Conservation (phyloP, 2,329 filamentous ascomycete genomes). For the Colletotrichum sp. region DNA sequence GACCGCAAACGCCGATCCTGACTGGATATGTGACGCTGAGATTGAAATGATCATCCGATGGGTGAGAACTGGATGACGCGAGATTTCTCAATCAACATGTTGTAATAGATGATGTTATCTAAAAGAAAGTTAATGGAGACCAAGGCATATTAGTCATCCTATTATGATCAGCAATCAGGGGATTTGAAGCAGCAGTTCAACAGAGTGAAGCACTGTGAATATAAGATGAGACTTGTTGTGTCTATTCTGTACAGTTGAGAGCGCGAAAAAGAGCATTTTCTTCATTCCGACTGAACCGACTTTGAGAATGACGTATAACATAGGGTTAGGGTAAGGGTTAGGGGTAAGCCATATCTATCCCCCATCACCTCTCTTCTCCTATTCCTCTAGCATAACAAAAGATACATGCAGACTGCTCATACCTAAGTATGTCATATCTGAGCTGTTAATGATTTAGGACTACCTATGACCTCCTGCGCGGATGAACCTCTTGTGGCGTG, state of each 20-base stretch:
- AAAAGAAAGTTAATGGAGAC: fast-evolving
- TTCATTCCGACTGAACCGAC: fast-evolving
- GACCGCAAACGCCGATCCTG: fast-evolving
- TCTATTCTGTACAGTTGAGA: fast-evolving
- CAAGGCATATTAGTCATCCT: too few species aligned
- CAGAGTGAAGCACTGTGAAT: too few species aligned
- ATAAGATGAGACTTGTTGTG: fast-evolving
- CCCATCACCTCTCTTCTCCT: too few species aligned
- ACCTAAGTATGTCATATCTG: too few species aligned
- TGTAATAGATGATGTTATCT: fast-evolving
- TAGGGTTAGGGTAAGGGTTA: too few species aligned
- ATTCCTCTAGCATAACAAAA: fast-evolving
- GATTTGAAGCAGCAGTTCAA: fast-evolving
- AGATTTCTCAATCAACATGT: fast-evolving
- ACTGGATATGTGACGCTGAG: not conserved
- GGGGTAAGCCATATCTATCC: too few species aligned
- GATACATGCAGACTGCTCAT: fast-evolving
- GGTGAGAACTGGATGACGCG: fast-evolving
- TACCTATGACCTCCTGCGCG: too few species aligned
- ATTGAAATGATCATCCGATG: fast-evolving
- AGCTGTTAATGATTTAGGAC: too few species aligned
- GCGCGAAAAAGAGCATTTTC: too few species aligned
- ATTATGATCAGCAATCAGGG: too few species aligned
- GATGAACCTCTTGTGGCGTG: fast-evolving
- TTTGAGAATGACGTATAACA: too few species aligned